These are phyloP conservation scores for Rhodotorula toruloides DNA, from an alignment of 768 basidiomycete genomes.

Conservation along the genomic window DNA sequence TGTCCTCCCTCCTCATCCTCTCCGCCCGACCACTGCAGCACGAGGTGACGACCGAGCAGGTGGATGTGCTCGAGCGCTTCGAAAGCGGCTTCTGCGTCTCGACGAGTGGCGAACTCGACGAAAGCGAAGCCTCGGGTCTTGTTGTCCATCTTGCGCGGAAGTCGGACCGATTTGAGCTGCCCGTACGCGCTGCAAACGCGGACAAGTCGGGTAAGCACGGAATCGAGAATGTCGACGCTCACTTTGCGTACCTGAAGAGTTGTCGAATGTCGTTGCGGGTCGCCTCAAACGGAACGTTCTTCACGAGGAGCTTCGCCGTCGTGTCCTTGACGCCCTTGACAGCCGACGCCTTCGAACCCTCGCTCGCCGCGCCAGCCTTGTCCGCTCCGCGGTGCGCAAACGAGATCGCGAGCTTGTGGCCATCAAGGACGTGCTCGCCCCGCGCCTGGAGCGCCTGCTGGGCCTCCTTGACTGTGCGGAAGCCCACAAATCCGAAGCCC, in stretches of 20 bases:
- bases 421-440: conserved; percentile 77
- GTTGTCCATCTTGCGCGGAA: conserved; percentile 86
- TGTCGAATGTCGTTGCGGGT: conserved; percentile 86
- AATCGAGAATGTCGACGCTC: background rate
- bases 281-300: conserved; percentile 96
- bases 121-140: conserved; percentile 92
- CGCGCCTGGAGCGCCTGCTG: conserved; percentile 67
- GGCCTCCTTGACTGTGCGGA: conserved; percentile 68
- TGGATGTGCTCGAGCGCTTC: conserved; percentile 85
- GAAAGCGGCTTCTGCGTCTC: conserved; percentile 85
- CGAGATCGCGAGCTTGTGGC: conserved; percentile 73
- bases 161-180: conserved; percentile 83
- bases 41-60: conserved; percentile 88
- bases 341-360: conserved; percentile 43
- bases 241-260: conserved; percentile 79
- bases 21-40: conserved; percentile 83
- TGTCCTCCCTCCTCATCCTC: conserved; percentile 61
- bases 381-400: conserved; percentile 73
- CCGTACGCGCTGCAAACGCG: conserved; percentile 65
- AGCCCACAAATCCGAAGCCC: conserved; percentile 96
- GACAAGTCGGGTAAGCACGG: conserved; percentile 7
- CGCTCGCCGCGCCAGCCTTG: conserved; percentile 44
- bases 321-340: conserved; percentile 53
- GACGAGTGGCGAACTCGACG: conserved; percentile 81
- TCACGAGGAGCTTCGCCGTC: conserved; percentile 92